Conservation (phyloP, 2,329 filamentous ascomycete genomes). For the Zymoseptoria crescenta region DNA sequence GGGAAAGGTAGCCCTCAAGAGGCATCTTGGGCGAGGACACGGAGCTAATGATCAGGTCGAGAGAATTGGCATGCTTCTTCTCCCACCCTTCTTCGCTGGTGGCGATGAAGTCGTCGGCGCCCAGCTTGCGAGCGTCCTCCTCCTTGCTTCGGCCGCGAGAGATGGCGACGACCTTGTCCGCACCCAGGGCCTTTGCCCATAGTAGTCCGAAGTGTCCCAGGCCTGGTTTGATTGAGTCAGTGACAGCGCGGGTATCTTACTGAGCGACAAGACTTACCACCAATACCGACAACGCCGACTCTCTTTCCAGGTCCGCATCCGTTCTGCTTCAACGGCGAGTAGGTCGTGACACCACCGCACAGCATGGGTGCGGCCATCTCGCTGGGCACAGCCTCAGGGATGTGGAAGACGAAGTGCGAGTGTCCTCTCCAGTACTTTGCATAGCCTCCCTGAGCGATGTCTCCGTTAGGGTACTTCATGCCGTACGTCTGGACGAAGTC, state of each 20-base stretch:
- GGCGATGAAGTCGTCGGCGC: constrained; percentile 51
- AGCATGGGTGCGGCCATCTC: constrained; percentile 60
- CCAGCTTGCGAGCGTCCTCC: constrained; percentile 53
- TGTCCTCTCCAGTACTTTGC: constrained; percentile 41
- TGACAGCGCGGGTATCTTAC: constrained; percentile 22
- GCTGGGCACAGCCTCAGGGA: constrained; percentile 42
- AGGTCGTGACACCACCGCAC: constrained; percentile 70
- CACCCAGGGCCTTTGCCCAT: constrained; percentile 61
- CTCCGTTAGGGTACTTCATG: constrained; percentile 11
- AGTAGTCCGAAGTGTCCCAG: constrained; percentile 57
- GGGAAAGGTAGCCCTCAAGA: constrained; percentile 50
- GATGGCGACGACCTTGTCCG: constrained; percentile 59
- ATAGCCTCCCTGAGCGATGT: constrained; percentile 51
- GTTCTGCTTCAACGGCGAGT: constrained; percentile 58
- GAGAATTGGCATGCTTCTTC: constrained; percentile 42
- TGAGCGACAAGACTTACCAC: constrained; percentile 44
- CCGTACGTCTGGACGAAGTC: constrained; percentile 17
- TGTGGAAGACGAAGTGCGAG: constrained; percentile 48
- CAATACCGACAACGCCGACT: constrained; percentile 65
- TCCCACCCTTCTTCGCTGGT: constrained; percentile 52
- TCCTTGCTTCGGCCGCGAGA: constrained; percentile 53
- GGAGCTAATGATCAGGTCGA: constrained; percentile 54
- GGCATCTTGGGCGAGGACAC: constrained; percentile 56
- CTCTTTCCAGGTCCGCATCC: constrained; percentile 61
- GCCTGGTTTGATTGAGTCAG: too few species aligned